phyloP scores from a whole-genome alignment of 768 basidiomycete genomes.

The Russula virescens region DNA sequence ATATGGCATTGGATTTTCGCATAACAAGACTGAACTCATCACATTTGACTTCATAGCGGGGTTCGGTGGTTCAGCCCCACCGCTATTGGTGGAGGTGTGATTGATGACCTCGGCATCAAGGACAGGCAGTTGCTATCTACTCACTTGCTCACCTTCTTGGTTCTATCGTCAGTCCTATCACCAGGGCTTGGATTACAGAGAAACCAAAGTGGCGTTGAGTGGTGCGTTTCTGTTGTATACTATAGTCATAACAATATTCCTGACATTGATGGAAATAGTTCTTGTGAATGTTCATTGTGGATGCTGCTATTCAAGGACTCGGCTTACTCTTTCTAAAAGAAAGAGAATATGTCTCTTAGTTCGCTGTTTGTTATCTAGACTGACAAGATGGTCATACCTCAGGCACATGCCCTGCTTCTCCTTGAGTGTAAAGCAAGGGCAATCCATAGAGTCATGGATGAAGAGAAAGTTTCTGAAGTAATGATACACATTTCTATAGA shows the following conservation, averaged over 20 bases:
- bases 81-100: no score
- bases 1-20: constrained; percentile 53
- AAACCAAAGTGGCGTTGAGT: constrained; percentile 70
- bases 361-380: neutral
- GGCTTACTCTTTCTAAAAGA: no score
- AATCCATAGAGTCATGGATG: constrained; percentile 42
- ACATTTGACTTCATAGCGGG: no score
- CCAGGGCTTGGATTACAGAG: constrained; percentile 62
- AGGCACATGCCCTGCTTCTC: constrained; percentile 31
- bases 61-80: no score
- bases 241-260: neutral
- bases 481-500: constrained; percentile 46
- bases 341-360: no score
- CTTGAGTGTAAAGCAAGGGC: constrained; percentile 47
- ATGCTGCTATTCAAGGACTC: no score
- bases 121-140: no score
- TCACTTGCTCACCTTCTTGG: no score
- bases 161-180: constrained; percentile 58
- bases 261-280: constrained; percentile 38
- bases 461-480: constrained; percentile 39
- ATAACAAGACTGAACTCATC: no score
- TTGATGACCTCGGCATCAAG: constrained; percentile 64
- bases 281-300: constrained; percentile 61
- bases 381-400: no score
- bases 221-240: constrained; percentile 32